Conservation (phyloP, 345 rosid genomes). For the Euclidium syriacum region DNA sequence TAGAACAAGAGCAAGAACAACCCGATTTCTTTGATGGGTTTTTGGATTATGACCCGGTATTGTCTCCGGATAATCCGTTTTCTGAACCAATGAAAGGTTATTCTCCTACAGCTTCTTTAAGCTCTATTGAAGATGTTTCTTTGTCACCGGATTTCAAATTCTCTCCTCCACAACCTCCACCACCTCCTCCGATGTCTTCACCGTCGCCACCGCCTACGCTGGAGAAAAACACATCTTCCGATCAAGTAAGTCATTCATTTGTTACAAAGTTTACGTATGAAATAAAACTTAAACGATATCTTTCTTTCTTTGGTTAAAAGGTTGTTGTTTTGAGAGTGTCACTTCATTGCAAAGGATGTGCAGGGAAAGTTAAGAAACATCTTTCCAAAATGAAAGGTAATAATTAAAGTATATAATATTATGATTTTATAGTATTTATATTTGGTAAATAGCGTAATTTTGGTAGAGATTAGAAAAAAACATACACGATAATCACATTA, state of each 20-base stretch:
- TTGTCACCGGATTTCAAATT: conserved; percentile 18
- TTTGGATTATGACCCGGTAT: conserved; percentile 49
- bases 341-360: conserved; percentile 91
- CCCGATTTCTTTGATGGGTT: conserved; percentile 40
- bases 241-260: conserved; percentile 17
- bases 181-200: conserved; percentile 46
- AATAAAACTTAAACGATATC: neutral
- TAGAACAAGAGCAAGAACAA: too few relatives aligned
- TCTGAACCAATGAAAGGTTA: conserved; percentile 28
- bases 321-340: conserved; percentile 92
- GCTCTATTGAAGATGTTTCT: conserved; percentile 22
- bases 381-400: conserved; percentile 84
- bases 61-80: conserved; percentile 35
- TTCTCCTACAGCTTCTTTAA: conserved; percentile 30
- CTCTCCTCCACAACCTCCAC: conserved; percentile 41
- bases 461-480: too few relatives aligned
- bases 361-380: conserved; percentile 86
- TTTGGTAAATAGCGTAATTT: too few relatives aligned
- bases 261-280: neutral
- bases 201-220: conserved; percentile 35
- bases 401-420: neutral
- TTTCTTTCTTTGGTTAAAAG: conserved; percentile 28
- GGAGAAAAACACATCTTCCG: conserved; percentile 13
- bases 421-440: too few relatives aligned
- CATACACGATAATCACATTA: too few relatives aligned